Percentiles rank a stretch among this genome's conserved stretches.
phyloP scores from a whole-genome alignment of 2,329 filamentous ascomycete species.

The Aspergillus felis region DNA sequence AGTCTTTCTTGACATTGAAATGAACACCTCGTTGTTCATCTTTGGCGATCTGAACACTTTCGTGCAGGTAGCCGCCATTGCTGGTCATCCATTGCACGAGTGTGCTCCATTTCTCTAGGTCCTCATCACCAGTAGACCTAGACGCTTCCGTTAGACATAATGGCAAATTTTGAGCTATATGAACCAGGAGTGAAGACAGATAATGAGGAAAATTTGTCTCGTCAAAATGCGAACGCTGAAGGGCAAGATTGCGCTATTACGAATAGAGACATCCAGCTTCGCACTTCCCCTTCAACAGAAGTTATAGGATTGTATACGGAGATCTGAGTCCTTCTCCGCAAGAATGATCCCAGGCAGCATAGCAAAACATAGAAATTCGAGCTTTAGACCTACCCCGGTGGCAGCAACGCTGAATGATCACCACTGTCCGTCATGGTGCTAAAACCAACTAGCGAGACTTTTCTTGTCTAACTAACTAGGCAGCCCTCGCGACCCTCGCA shows the following conservation, averaged over 20 bases:
- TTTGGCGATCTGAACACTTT: slow-evolving; percentile 30
- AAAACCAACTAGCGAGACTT: neutral
- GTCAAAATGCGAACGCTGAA: neutral
- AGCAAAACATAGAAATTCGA: neutral
- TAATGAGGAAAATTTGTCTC: neutral
- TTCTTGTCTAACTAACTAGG: neutral
- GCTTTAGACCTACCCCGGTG: neutral
- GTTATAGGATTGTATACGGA: neutral
- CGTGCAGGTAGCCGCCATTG: slow-evolving; percentile 31
- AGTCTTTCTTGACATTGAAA: slow-evolving; percentile 30
- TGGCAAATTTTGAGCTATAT: neutral
- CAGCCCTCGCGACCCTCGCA: neutral
- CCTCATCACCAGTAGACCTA: slow-evolving; percentile 2
- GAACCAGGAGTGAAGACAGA: neutral
- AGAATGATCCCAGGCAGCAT: neutral
- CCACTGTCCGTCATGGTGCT: neutral
- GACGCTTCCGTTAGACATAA: neutral
- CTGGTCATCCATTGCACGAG: slow-evolving; percentile 31
- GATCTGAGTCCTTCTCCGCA: neutral
- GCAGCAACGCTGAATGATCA: neutral
- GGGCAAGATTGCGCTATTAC: neutral
- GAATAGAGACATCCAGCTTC: neutral
- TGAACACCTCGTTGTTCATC: slow-evolving; percentile 34
- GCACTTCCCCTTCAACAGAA: neutral
- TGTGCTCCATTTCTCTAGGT: slow-evolving; percentile 22